phyloP scores from a whole-genome alignment of 495 filamentous ascomycete genomes.

The Penicillium antarcticum region DNA sequence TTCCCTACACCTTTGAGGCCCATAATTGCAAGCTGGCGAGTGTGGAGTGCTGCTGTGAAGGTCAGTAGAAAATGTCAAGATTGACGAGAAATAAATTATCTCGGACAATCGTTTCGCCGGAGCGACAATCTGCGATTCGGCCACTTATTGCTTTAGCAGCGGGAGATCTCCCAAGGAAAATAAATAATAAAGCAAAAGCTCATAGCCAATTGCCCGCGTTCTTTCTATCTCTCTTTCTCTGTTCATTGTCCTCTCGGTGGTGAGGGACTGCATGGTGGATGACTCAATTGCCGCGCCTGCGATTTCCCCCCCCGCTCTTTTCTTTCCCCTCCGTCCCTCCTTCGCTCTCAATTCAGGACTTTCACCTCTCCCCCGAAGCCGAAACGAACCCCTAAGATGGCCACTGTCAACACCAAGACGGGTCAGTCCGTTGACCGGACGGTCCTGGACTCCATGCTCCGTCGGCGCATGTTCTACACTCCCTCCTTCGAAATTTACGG shows the following conservation, averaged over 20 bases:
- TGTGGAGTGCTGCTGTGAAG: slow-evolving; percentile 1
- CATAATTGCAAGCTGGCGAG: slow-evolving; percentile 14
- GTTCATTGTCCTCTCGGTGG: slow-evolving; percentile 14
- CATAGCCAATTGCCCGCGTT: slow-evolving; percentile 5
- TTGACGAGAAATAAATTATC: slow-evolving; percentile 28
- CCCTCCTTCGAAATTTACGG: slow-evolving; percentile 94
- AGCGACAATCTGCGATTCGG: slow-evolving; percentile 10
- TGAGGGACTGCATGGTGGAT: slow-evolving; percentile 36
- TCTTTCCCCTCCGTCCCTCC: slow-evolving; percentile 34
- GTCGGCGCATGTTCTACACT: slow-evolving; percentile 88
- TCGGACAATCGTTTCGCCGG: slow-evolving; percentile 22
- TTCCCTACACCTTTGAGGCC: slow-evolving; percentile 21
- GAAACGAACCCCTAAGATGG: slow-evolving; percentile 45
- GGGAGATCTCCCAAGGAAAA: slow-evolving; percentile 11
- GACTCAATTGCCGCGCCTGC: slow-evolving; percentile 44
- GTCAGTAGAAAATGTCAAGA: slow-evolving; percentile 8
- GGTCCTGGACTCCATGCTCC: slow-evolving; percentile 76
- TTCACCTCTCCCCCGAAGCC: slow-evolving; percentile 28
- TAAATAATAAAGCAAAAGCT: slow-evolving; percentile 4
- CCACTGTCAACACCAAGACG: slow-evolving; percentile 73
- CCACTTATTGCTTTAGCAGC: neutral
- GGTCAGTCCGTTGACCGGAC: slow-evolving; percentile 83
- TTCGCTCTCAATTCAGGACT: slow-evolving; percentile 16
- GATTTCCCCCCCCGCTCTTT: slow-evolving; percentile 33
- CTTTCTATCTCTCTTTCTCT: slow-evolving; percentile 2